Base-by-base conservation (phyloP, 495 filamentous ascomycete species). In the Neurospora sp. region DNA sequence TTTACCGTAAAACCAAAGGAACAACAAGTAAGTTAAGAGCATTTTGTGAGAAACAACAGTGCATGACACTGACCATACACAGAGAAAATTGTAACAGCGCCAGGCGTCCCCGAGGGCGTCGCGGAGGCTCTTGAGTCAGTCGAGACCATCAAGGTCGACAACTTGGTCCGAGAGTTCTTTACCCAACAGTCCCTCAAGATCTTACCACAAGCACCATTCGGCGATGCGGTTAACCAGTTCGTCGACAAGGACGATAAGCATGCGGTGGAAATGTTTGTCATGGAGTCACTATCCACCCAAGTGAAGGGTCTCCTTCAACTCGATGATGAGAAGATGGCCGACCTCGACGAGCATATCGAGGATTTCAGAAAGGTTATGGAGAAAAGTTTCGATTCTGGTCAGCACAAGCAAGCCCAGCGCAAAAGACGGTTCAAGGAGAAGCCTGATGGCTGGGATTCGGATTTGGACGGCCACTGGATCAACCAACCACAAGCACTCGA, bases 211-310 rank as follows among this genome's bases (percentile, higher is more conserved):
- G 94, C 94, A 70, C 92, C 89, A 0, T 97, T 99, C 78, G 91
- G 94, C 8, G 94, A 98, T 80, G 96, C 96, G 0, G 94, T 99
- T 8, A 89, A 89, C 70, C 93, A 96, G 74, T 99, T 94, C 79
- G 93, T 98, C 35, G 90, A 94, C 80, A 98, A 98, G 74, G 93
- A 97, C 76, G 96, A 99, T 81, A 96, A 94, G 75, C 89, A 96
- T 75, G 94, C 94, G 0, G 91, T 98, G 87, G 91, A 97, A 76
- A 88, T 87, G 75, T 98, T 98, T 76, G 92, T 98, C 35, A 89
- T 89, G 53, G 90, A 96, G 17, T 93, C 91, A 31, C 83, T 98
- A 2, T 84, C 88, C 16, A 89, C 85, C 73, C 93, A 97, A 76
- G 83, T 97, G 44, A 92, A 91, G 75, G 87, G 93, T 69, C 82